Base-by-base conservation (phyloP, 139 green algal genomes). In the Astrephomene gubernaculifera region DNA sequence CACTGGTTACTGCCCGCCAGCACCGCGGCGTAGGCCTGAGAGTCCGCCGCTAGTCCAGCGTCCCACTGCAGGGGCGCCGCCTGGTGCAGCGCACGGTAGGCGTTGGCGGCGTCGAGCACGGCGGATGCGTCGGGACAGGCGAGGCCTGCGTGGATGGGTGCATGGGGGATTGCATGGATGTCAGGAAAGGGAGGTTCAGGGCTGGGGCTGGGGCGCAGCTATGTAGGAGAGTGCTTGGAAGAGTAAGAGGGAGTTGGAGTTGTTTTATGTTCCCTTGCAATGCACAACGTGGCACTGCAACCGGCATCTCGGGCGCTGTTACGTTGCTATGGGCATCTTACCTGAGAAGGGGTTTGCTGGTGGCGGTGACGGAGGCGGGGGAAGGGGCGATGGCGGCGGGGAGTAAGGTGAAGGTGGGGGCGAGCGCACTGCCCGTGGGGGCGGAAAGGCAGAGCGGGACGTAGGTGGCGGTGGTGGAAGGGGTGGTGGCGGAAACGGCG, bases 11-110 rank as follows among this genome's bases (percentile, higher is more conserved):
- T 17, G 49, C 12, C 17, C 21, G 35, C 36, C 2, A 75, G 68
- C 38, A 57, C 21, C 39, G 22, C 24, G 2, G 38, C 68, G 38
- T 36, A 75, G 9, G 38, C 68, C 38, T n/a, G 29, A 1, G 68
- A 75, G 38, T 39, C 68, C 4, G 38, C 39, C 8, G 68, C 39
- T 7, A 75, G 25, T 4, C 10, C 68, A 1, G 38, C 38, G 38
- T 75, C 68, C 68, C 68, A 75, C 25, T 38, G 8, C 68, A 75
- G 68, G 17, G 68, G 21, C 68, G 38, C 22, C 68, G 41, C 68
- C 4, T 7, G 27, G 68, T 75, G 68, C 4, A 38, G 38, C 38
- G 38, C 36, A 24, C 68, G 36, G 68, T 75, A 75, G 68, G 22
- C 17, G 68, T 75, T 75, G 7, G 38, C 33, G 22, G 9, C 21